Conservation (phyloP, 78 protist genomes). For the Polysphondylium violaceum region DNA sequence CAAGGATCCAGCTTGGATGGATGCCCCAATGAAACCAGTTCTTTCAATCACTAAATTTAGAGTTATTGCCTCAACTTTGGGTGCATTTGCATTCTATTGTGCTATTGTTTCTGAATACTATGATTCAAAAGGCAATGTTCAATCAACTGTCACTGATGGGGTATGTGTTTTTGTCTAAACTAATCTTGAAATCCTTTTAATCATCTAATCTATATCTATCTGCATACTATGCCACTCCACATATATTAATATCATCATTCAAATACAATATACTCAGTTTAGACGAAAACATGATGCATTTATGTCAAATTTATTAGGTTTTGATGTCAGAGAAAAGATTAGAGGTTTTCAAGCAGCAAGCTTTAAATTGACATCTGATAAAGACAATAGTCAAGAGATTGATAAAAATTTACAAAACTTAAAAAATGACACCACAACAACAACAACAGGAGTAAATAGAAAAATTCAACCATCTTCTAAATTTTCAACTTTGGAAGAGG, state of each 20-base stretch:
- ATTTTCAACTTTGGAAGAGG: neutral
- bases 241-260: neutral
- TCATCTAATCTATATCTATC: neutral
- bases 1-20: neutral
- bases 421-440: neutral
- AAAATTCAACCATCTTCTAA: neutral
- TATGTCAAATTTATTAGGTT: slow-evolving; percentile 16
- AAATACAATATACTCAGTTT: neutral
- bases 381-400: neutral
- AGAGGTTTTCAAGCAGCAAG: neutral
- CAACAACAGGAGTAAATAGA: neutral
- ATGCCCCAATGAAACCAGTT: neutral
- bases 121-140: neutral
- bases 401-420: neutral
- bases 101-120: slow-evolving; percentile 16
- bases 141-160: slow-evolving; percentile 11
- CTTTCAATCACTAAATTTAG: slow-evolving; percentile 17
- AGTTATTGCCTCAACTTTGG: slow-evolving; percentile 14
- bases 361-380: neutral
- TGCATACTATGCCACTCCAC: neutral
- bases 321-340: slow-evolving; percentile 18
- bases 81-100: slow-evolving; percentile 28
- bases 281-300: slow-evolving; percentile 46
- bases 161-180: neutral
- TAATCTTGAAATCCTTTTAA: neutral